Percentiles rank a stretch among this genome's conserved stretches.
phyloP scores from a whole-genome alignment of 371 early-diverging fungal genomes.

The Gilbertella persicaria region DNA sequence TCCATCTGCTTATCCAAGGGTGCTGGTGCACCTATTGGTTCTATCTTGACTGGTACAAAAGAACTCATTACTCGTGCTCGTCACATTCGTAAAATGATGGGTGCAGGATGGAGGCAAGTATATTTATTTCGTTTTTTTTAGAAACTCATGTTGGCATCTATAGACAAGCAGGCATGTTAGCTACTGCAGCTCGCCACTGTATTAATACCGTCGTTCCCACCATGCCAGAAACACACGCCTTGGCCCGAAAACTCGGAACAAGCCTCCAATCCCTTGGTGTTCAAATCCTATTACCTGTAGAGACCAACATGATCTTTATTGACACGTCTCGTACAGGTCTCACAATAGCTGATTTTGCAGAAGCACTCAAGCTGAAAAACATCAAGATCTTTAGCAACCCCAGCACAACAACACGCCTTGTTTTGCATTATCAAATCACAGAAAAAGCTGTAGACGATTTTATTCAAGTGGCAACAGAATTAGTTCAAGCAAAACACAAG shows the following conservation, averaged over 20 bases:
- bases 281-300: constrained; percentile 58
- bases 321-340: constrained; percentile 53
- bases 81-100: constrained; percentile 86
- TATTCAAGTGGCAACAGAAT: constrained; percentile 28
- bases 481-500: constrained; percentile 21
- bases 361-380: constrained; percentile 46
- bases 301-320: constrained; percentile 90
- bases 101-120: constrained; percentile 79
- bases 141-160: no score
- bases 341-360: constrained; percentile 49
- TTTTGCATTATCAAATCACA: constrained; percentile 76
- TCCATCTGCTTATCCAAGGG: constrained; percentile 91
- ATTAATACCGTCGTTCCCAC: constrained; percentile 65
- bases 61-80: constrained; percentile 73
- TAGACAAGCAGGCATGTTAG: constrained; percentile 80
- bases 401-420: constrained; percentile 59
- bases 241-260: constrained; percentile 62
- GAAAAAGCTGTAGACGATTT: constrained; percentile 59
- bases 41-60: constrained; percentile 69
- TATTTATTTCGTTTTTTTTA: neutral
- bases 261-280: constrained; percentile 63
- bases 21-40: constrained; percentile 89
- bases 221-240: constrained; percentile 68
- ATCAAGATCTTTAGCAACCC: constrained; percentile 57
- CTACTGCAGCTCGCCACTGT: constrained; percentile 73